These are phyloP conservation scores for Paecilomyces niveus DNA, from an alignment of 2,329 filamentous ascomycete species.

Conservation along the genomic window DNA sequence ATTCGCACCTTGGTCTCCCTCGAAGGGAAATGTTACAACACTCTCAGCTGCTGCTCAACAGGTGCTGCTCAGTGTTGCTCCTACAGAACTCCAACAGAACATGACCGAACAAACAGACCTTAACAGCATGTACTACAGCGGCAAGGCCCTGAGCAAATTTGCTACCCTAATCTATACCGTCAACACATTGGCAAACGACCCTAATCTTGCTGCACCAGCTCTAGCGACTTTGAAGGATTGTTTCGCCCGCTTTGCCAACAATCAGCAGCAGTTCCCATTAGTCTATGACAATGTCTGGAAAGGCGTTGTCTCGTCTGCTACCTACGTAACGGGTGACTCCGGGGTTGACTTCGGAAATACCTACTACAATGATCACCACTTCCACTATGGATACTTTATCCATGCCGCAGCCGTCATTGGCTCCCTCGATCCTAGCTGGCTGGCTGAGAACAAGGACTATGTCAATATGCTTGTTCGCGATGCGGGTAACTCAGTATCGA, in stretches of 20 bases:
- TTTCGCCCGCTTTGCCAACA: constrained; percentile 60
- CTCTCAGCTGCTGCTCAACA: constrained; percentile 47
- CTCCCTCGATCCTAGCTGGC: constrained; percentile 68
- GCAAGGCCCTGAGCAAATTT: constrained; percentile 77
- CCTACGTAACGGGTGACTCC: constrained; percentile 61
- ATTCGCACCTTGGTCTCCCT: constrained; percentile 70
- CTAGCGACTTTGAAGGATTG: constrained; percentile 57
- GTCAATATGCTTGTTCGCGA: constrained; percentile 82
- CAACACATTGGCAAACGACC: constrained; percentile 56
- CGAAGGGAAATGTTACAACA: constrained; percentile 26
- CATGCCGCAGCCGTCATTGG: constrained; percentile 78
- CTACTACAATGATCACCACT: constrained; percentile 62
- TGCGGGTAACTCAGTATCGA: constrained; percentile 63
- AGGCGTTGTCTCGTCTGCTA: constrained; percentile 69
- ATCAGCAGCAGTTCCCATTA: constrained; percentile 58
- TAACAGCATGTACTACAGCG: constrained; percentile 88
- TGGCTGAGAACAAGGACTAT: constrained; percentile 65
- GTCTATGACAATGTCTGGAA: constrained; percentile 61
- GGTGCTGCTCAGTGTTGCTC: constrained; percentile 55
- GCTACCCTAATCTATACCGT: constrained; percentile 61
- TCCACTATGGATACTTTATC: constrained; percentile 76
- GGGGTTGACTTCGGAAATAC: constrained; percentile 83
- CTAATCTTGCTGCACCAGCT: constrained; percentile 49
- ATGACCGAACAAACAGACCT: constrained; percentile 66
- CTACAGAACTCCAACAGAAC: constrained; percentile 68